Percentiles rank a stretch among this genome's conserved stretches.
Evolutionary conservation across 208 protist genomes (phyloP).

Genomic region (Acanthamoeba healyi): DNA sequence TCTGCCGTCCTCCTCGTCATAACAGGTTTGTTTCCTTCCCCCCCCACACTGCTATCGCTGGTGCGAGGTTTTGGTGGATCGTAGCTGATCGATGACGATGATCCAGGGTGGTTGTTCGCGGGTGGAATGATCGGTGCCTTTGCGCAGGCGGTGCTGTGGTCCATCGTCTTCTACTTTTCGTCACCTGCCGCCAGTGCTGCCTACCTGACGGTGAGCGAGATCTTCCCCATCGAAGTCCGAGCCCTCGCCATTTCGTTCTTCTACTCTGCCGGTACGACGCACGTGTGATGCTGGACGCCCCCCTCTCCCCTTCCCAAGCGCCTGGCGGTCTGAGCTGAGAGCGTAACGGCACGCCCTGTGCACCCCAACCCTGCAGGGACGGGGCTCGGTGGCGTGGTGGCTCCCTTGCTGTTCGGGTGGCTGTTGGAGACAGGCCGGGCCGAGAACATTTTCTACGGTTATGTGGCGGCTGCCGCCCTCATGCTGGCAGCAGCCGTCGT

Average conservation of each 20-base stretch:
- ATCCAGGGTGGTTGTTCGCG: neutral
- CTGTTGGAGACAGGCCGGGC: neutral
- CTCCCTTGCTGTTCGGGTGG: slow-evolving; percentile 47
- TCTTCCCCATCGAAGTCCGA: slow-evolving; percentile 43
- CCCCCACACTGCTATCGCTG: neutral
- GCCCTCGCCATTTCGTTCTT: slow-evolving; percentile 69
- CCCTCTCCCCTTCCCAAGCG: neutral
- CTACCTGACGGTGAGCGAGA: slow-evolving; percentile 57
- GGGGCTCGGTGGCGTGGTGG: neutral
- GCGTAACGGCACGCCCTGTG: no score
- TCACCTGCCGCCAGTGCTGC: slow-evolving; percentile 38
- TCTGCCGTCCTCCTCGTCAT: slow-evolving; percentile 15
- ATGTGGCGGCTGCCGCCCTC: neutral
- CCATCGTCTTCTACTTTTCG: slow-evolving; percentile 42
- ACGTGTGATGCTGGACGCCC: no score
- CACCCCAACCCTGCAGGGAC: neutral
- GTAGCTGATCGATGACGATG: no score
- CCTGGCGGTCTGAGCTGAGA: neutral
- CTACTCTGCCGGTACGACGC: slow-evolving; percentile 58
- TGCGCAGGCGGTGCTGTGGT: slow-evolving; percentile 30
- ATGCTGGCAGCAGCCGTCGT: slow-evolving; percentile 36
- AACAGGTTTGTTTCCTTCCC: neutral
- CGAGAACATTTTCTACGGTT: slow-evolving; percentile 46
- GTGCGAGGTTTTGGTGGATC: no score
- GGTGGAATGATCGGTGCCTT: neutral